Base-by-base conservation (phyloP, 305 asterid genomes). In the Solanum hybrid region DNA sequence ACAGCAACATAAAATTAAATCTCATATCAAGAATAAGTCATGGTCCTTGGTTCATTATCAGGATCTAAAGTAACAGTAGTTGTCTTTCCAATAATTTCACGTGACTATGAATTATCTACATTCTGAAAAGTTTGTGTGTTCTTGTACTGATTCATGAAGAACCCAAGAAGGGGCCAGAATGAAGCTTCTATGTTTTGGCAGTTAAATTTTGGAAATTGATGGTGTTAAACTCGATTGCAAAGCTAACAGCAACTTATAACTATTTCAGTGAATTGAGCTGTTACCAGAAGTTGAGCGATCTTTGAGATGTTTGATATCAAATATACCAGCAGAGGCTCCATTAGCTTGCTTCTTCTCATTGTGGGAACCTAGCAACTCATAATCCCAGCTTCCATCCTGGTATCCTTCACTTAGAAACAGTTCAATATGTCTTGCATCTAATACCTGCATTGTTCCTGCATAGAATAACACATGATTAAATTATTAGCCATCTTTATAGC, bases 381-480 rank as follows among this genome's bases (percentile, higher is more conserved):
- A 97, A 9, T 94, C 93, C 99, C 99, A 97, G 92, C 93, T 94
- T 84, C 98, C 98, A 87, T 93, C 91, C 71, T 89, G 92, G 92
- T 90, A 97, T 42, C 92, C 98, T 89, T 94, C 95, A 38, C 85
- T 89, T 89, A 95, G 93, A 91, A 96, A 96, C 91, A 97, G 96
- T 86, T 95, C 99, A 88, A 95, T 93, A 77, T 97, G 99, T 93
- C 99, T 95, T 86, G 98, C 96, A 89, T 97, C 99, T 92, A 97
- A 88, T 78, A 95, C 94, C 91, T 96, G 99, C 99, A 97, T 97
- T 6, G 99, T 97, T 94, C 99, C 99, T 97, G 97, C 87, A 78
- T 31, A 75, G 86, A 34, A 88, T 36, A 76, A 66, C 60, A 51
- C 9, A 86, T 24, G 22, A 84, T 82, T 72, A 86, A 78, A 42